Conservation (phyloP, 441 rosid species). For the Jatropha multifida region DNA sequence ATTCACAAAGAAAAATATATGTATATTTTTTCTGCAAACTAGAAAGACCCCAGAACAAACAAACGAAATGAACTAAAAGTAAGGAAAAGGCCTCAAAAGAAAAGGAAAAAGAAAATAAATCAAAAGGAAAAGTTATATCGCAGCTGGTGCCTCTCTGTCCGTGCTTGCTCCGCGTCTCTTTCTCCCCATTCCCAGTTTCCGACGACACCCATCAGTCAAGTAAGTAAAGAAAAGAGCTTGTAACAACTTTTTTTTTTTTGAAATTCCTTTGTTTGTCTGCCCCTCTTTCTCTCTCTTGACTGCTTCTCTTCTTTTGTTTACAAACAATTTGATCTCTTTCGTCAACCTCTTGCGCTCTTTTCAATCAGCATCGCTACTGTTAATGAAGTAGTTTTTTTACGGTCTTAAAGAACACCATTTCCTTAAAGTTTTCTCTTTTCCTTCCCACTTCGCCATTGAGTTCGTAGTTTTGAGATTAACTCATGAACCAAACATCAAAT, state of each 20-base stretch:
- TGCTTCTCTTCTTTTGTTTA: neutral
- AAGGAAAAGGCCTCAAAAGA: neutral
- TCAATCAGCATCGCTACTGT: slow-evolving; percentile 7
- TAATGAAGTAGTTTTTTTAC: neutral
- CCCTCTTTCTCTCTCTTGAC: neutral
- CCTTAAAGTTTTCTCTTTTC: neutral
- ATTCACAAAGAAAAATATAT: too few species aligned
- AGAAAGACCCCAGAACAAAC: neutral
- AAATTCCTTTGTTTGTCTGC: neutral
- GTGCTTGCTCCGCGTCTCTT: neutral
- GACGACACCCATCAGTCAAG: slow-evolving; percentile 5
- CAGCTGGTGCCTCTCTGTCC: slow-evolving; percentile 11
- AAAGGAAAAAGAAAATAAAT: neutral
- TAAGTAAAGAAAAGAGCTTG: neutral
- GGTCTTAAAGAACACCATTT: neutral
- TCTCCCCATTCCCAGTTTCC: slow-evolving; percentile 16
- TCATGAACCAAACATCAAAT: neutral
- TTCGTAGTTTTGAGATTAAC: neutral
- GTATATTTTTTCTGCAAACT: neutral
- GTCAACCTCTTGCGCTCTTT: neutral
- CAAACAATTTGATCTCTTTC: neutral
- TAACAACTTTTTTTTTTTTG: neutral
- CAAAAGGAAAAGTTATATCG: neutral
- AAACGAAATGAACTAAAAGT: neutral
- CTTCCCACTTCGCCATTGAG: neutral